These are phyloP conservation scores for Strobilomyces dryophilus DNA, from an alignment of 768 basidiomycete species.

Conservation along the genomic window DNA sequence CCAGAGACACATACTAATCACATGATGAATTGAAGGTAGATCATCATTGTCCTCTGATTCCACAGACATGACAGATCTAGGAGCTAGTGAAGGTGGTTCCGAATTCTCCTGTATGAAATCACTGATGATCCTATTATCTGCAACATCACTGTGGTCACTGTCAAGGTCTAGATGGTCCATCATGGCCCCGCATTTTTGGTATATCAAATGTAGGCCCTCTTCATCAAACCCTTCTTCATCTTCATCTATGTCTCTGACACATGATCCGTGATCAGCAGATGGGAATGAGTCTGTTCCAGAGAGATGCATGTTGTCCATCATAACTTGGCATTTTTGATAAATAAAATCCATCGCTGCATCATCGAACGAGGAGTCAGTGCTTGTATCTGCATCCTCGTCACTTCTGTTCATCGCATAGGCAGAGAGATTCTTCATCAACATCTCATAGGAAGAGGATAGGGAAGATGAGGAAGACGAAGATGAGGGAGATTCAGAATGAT, in stretches of 20 bases:
- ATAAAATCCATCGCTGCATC: neutral
- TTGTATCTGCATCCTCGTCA: neutral
- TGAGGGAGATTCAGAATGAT: neutral
- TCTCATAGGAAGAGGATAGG: neutral
- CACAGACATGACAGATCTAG: neutral
- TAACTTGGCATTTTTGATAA: neutral
- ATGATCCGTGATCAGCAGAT: no score
- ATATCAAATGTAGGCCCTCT: no score
- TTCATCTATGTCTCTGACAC: no score
- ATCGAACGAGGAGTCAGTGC: neutral
- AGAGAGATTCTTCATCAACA: neutral
- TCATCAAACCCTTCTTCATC: no score
- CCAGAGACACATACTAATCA: neutral
- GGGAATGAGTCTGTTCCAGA: no score
- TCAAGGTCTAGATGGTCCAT: neutral
- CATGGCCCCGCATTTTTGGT: neutral
- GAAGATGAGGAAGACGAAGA: neutral
- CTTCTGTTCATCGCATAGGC: no score
- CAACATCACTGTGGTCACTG: neutral
- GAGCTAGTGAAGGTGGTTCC: neutral
- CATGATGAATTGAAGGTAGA: neutral
- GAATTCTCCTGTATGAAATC: neutral
- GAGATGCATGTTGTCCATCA: no score
- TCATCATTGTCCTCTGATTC: neutral
- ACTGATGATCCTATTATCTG: neutral